Base-by-base conservation (phyloP, 2,329 filamentous ascomycete species). In the Cladosporium sp. region DNA sequence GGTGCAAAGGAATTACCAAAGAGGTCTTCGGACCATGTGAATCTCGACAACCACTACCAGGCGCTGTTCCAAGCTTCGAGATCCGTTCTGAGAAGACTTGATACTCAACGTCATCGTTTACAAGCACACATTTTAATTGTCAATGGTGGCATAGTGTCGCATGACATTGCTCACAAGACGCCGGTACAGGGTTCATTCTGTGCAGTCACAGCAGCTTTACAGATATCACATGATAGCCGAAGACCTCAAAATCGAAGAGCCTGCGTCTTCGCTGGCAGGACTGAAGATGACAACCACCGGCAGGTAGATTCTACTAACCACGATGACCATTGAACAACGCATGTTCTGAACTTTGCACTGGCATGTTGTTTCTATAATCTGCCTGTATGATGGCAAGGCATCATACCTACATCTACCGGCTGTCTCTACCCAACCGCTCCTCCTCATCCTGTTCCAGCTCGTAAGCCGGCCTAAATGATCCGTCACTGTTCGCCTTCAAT, bases 381-480 rank as follows among this genome's bases (percentile, higher is more conserved):
- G 23, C 36, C 3, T 59, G 13, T 32, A 32, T 28, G 51, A 11
- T 21, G 21, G 25, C 51, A 13, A 18, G n/a, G 51, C 51, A 54
- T 4, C 25, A n/a, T 32, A 32, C 2, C 26, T 32, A 28, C 57
- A 48, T 46, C 43, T 64, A 43, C 36, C 56, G 57, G 11, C 56
- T 59, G 69, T 75, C 88, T 67, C 92, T 85, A 0, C 92, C 92
- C 63, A 95, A 78, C 63, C 92, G 85, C 80, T 96, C 92, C 73
- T 91, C 90, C 46, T 89, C 82, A 76, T 96, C 92, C 67, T 88
- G 86, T 60, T 85, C 82, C 70, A 95, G 79, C 75, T 92, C 89
- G 75, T 93, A 93, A 0, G 91, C 91, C 1, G 91, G 91, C 59
- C 86, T 81, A 74, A 90, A 94, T 6, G 70, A 76, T 2, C 65